Base-by-base conservation (phyloP, 257 asterid species). In the Solanum megistacrolobum region DNA sequence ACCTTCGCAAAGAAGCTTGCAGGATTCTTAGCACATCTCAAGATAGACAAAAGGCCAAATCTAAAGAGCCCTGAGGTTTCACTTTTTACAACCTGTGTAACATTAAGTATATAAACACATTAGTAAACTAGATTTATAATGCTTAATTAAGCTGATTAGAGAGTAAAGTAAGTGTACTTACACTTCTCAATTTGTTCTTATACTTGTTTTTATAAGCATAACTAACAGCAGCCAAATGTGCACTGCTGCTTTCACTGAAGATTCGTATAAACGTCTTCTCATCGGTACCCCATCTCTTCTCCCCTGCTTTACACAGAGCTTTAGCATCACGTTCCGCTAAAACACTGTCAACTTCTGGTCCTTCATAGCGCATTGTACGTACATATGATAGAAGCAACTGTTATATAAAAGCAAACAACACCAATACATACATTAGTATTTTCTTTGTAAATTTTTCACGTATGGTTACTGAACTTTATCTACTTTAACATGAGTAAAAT, bases 281-380 rank as follows among this genome's bases (percentile, higher is more conserved):
- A 78, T 97, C 99, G 36, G 99, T 97, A 88, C 99, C 99, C 39
- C 96, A 62, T 93, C 86, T 95, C 92, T 89, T 97, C 88, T 95
- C 99, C 66, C 99, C 99, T 29, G 99, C 99, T 90, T 94, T 96
- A 75, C 43, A 97, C 79, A 97, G 98, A 81, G 94, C 81, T 91
- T 93, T 95, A 88, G 99, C 98, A 93, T 97, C 99, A 84, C 90
- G 90, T 39, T 97, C 98, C 5, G 72, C 96, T 90, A 88, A 84
- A 86, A 92, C 92, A 84, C 90, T 87, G 89, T 97, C 99, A 90
- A 94, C 92, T 91, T 94, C 96, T n/a, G 95, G 97, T 88, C 99
- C 99, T 92, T 96, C 99, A 83, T 96, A 94, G 34, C 99, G 95
- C 55, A 88, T 27, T 34, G 89, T 48, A 88, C 90, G 89, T 75